Percentiles rank a stretch among this genome's conserved stretches.
Evolutionary conservation across 331 rosid genomes (phyloP).

Genomic region (Acacia pycnantha): DNA sequence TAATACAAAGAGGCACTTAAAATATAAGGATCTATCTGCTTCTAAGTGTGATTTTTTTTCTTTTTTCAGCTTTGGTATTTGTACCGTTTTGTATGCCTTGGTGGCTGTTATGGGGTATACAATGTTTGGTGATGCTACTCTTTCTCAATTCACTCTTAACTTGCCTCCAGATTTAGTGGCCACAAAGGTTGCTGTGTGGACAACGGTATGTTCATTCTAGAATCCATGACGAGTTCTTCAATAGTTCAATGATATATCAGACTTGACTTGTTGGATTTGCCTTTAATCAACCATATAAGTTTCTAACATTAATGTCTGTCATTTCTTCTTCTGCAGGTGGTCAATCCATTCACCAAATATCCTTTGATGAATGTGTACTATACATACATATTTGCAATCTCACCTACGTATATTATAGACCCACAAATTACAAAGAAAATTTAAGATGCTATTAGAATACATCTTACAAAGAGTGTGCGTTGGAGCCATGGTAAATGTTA

Average conservation of each 20-base stretch:
- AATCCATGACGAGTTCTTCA: constrained; percentile 1
- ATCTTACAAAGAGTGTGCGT: too few relatives aligned
- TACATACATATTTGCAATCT: background rate
- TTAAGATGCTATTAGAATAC: background rate
- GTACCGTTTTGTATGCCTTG: constrained; percentile 75
- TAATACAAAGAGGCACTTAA: background rate
- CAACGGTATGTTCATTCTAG: constrained; percentile 65
- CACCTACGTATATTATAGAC: background rate
- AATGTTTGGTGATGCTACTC: constrained; percentile 86
- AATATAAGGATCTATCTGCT: constrained; percentile 16
- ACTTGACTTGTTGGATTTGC: background rate
- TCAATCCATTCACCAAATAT: constrained; percentile 97
- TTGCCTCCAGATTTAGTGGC: constrained; percentile 83
- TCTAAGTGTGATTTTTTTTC: constrained; percentile 2
- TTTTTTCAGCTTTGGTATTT: constrained; percentile 60
- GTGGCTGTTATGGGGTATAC: constrained; percentile 91
- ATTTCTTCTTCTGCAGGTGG: constrained; percentile 74
- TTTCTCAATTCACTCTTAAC: constrained; percentile 94
- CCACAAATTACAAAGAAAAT: background rate
- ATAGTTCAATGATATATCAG: background rate
- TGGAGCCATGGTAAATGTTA: too few relatives aligned
- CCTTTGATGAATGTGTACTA: constrained; percentile 43
- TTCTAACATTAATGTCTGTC: constrained; percentile 28
- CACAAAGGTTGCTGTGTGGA: constrained; percentile 93
- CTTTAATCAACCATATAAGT: background rate